Conservation (phyloP, 352 stramenopile species). For the Globisporangium alternatum region DNA sequence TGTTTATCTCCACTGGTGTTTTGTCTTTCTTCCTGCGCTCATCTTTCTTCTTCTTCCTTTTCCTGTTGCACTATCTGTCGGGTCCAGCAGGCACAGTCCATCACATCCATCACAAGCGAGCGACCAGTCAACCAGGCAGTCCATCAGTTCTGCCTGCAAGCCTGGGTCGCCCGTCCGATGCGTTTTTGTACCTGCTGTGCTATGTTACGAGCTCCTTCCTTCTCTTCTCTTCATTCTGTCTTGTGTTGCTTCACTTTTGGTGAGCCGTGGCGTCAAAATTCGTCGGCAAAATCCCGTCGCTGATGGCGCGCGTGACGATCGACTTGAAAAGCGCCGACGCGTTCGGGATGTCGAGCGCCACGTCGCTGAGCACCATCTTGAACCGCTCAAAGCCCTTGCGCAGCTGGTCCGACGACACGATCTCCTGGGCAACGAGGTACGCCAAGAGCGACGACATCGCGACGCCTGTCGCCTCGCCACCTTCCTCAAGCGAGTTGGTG, state of each 20-base stretch:
- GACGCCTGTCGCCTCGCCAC: constrained; percentile 38
- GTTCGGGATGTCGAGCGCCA: constrained; percentile 68
- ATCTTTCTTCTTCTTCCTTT: not conserved
- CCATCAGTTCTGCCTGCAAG: not conserved
- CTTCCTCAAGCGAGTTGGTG: constrained; percentile 53
- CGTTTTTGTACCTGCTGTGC: not conserved
- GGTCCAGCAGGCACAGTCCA: not conserved
- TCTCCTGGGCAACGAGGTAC: constrained; percentile 66
- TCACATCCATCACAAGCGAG: too few species aligned
- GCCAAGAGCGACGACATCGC: constrained; percentile 77
- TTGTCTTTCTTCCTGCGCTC: not conserved
- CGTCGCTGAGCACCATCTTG: constrained; percentile 58
- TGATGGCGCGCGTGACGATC: constrained; percentile 40
- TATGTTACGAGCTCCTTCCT: constrained; percentile 6
- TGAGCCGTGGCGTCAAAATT: constrained; percentile 43
- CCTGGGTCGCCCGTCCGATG: not conserved
- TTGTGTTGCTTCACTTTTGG: constrained; percentile 9
- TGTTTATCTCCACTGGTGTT: not conserved
- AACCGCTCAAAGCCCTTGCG: constrained; percentile 84
- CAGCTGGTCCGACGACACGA: constrained; percentile 56
- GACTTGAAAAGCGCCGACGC: constrained; percentile 43
- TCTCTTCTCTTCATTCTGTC: not conserved
- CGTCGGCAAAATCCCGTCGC: constrained; percentile 40
- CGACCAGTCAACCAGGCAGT: not conserved
- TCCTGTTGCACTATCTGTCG: not conserved